Conservation (phyloP, 1,139 yeast genomes). For the Nadsonia starkeyi-henricii region DNA sequence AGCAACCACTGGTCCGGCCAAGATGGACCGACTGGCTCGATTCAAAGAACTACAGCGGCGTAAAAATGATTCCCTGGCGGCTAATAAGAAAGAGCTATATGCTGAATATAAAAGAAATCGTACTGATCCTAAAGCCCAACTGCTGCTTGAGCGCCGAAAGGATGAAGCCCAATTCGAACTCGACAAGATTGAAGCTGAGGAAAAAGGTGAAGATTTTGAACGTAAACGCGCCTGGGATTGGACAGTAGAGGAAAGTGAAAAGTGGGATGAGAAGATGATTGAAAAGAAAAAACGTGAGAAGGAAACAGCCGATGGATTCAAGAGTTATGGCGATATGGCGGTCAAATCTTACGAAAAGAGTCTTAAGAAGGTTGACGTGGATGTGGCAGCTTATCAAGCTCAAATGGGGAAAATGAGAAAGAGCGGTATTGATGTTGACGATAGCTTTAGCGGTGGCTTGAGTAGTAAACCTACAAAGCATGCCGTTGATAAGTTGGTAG, state of each 20-base stretch:
- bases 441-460: not conserved
- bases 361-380: slow-evolving; percentile 28
- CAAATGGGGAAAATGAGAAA: slow-evolving; percentile 20
- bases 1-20: not conserved
- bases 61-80: slow-evolving; percentile 19
- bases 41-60: not conserved
- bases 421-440: slow-evolving; percentile 12
- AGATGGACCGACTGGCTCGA: not conserved
- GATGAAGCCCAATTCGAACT: slow-evolving; percentile 29
- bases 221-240: slow-evolving; percentile 42
- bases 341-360: slow-evolving; percentile 40
- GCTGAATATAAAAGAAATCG: slow-evolving; percentile 28
- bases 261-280: slow-evolving; percentile 40
- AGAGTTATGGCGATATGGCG: slow-evolving; percentile 24
- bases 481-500: slow-evolving; percentile 30
- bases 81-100: slow-evolving; percentile 30
- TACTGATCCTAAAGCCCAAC: slow-evolving; percentile 20
- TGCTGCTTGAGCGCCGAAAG: slow-evolving; percentile 23
- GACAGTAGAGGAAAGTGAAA: slow-evolving; percentile 53
- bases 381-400: slow-evolving; percentile 30
- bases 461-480: slow-evolving; percentile 25
- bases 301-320: slow-evolving; percentile 7
- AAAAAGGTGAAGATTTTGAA: slow-evolving; percentile 29
- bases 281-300: slow-evolving; percentile 15
- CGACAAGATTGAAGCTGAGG: slow-evolving; percentile 26